Evolutionary conservation across 208 protist genomes (phyloP).

Genomic region (Acanthamoeba royreba): DNA sequence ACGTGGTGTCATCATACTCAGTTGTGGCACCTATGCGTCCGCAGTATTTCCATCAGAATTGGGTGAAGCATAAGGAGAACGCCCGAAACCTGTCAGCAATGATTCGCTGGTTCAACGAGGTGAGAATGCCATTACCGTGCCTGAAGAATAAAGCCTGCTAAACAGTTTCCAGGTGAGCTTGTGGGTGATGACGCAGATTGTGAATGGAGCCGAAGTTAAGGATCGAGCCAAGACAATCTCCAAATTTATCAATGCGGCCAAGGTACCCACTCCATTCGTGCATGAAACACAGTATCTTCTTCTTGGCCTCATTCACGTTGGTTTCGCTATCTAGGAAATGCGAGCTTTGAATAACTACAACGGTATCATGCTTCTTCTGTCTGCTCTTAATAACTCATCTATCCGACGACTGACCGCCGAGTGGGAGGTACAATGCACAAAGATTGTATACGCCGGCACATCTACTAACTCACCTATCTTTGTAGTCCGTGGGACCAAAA

Average conservation of each 20-base stretch:
- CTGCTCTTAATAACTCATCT: neutral
- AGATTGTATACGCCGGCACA: neutral
- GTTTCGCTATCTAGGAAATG: neutral
- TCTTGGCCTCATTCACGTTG: neutral
- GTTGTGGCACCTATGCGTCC: no score
- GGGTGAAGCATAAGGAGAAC: constrained; percentile 31
- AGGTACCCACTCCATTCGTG: neutral
- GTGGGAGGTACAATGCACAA: neutral
- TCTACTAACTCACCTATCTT: neutral
- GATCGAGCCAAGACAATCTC: neutral
- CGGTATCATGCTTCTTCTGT: constrained; percentile 8
- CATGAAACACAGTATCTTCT: neutral
- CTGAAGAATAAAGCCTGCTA: neutral
- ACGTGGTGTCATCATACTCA: no score
- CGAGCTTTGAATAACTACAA: constrained; percentile 39
- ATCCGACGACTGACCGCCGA: neutral
- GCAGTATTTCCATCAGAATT: constrained; percentile 26
- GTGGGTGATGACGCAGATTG: constrained; percentile 41
- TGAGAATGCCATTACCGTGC: neutral
- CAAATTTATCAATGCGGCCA: neutral
- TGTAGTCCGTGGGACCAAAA: neutral
- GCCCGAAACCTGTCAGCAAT: neutral
- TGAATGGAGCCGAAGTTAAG: neutral
- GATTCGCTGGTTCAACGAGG: constrained; percentile 41
- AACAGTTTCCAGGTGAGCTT: neutral